Percentiles rank a stretch among this genome's conserved stretches.
These are phyloP conservation scores for Davidsoniella eucalypti DNA, from an alignment of 2,329 filamentous ascomycete genomes.

Conservation along the genomic window DNA sequence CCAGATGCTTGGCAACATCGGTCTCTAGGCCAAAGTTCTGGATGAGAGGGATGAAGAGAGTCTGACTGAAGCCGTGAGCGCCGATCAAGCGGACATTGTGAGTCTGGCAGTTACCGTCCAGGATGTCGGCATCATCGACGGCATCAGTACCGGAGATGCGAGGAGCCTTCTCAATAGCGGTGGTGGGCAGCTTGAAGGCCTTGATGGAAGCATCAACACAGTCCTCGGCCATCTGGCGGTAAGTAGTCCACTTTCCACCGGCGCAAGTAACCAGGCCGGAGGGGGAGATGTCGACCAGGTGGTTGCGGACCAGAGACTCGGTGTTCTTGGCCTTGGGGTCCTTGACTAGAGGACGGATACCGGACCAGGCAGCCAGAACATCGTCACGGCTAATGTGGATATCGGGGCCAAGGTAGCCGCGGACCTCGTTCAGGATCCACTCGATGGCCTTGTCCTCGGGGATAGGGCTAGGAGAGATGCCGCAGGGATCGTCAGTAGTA, in stretches of 20 bases:
- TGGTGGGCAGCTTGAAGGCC: conserved; percentile 45
- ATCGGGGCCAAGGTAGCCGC: conserved; percentile 65
- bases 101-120: conserved; percentile 59
- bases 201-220: conserved; percentile 66
- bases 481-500: conserved; percentile 65
- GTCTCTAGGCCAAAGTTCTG: conserved; percentile 87
- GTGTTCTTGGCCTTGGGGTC: conserved; percentile 76
- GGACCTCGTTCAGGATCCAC: conserved; percentile 75
- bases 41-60: conserved; percentile 86
- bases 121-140: conserved; percentile 51
- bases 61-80: conserved; percentile 73
- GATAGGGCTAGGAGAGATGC: conserved; percentile 55
- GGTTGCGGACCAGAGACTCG: conserved; percentile 74
- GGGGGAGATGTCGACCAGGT: conserved; percentile 62
- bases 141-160: conserved; percentile 53
- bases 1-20: conserved; percentile 78
- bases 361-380: conserved; percentile 80
- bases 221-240: conserved; percentile 85
- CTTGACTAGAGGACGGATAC: conserved; percentile 71
- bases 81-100: conserved; percentile 68
- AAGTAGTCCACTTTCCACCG: conserved; percentile 86
- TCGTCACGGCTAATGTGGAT: conserved; percentile 74
- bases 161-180: conserved; percentile 40
- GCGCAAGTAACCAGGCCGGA: conserved; percentile 73
- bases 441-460: conserved; percentile 72